Evolutionary conservation across 1,139 yeast genomes (phyloP), one percentile per base, ranked within the genome.

Genomic region (Hyphopichia burtonii): DNA sequence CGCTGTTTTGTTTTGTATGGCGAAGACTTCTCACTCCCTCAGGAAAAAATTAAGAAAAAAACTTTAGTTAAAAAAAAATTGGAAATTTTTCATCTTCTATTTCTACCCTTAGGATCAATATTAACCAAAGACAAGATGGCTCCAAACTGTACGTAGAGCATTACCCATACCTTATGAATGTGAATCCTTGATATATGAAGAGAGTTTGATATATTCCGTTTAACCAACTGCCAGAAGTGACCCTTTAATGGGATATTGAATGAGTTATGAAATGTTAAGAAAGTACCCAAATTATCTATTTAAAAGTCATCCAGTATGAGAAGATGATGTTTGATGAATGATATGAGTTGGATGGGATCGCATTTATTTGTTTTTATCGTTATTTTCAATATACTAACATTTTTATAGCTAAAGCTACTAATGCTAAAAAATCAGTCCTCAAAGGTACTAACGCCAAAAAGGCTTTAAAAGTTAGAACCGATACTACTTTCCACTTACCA

Each of bases 361-460:
- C n/a, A n/a, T n/a, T n/a, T n/a, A n/a, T n/a, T n/a, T n/a, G n/a
- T n/a, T n/a, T n/a, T n/a, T 9, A 22, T 22, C 9, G 6, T 22
- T 6, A 22, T 7, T 7, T 22, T 28, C 31, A 28, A n/a, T n/a
- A 14, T 28, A 28, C 31, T 28, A 28, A 28, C 31, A 28, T 28
- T 28, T 45, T 41, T 42, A 44, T 58, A 64, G 68, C 65, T 47
- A 61, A 68, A 66, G 99, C 99, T 79, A 81, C 90, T 72, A 82
- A 87, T 76, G 98, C 99, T 77, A 90, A 93, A 85, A 93, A 93
- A 83, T 94, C 98, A 75, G 97, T 89, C 76, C 86, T 86, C 72
- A 93, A 91, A 82, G 99, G 99, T 79, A 81, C 91, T 68, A 86
- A 89, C 83, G 82, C 89, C 65, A 82, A 86, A 76, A 89, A 90